phyloP scores from a whole-genome alignment of 2,329 filamentous ascomycete genomes.

The Chrysoporthe cubensis region DNA sequence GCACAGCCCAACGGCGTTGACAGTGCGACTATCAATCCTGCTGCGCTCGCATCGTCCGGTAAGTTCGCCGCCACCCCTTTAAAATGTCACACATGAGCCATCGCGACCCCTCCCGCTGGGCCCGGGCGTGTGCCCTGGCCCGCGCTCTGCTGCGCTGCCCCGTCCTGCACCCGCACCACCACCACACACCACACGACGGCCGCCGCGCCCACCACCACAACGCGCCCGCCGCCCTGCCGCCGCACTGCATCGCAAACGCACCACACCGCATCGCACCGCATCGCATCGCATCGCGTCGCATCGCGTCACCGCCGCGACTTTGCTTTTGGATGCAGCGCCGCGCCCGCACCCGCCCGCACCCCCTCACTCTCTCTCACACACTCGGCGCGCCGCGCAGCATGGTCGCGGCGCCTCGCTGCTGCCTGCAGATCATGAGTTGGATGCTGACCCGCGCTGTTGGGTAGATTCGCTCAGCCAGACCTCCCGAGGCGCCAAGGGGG shows the following conservation, averaged over 20 bases:
- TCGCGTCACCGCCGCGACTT: conserved; percentile 1
- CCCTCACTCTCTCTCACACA: conserved; percentile 4
- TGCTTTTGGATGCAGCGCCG: conserved; percentile 1
- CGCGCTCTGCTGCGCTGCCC: conserved; percentile 17
- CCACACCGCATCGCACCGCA: conserved; percentile 17
- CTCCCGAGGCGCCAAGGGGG: conserved; percentile 76
- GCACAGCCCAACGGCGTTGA: conserved; percentile 75
- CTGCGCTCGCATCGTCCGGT: conserved; percentile 81
- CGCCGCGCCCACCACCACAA: conserved; percentile 13
- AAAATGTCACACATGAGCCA: conserved; percentile 29
- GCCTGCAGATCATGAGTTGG: conserved; percentile 18
- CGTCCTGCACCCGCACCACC: conserved; percentile 20
- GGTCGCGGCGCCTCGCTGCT: conserved; percentile 25
- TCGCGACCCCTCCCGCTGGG: conserved; percentile 28
- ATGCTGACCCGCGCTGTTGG: conserved; percentile 38
- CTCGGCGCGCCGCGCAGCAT: conserved; percentile 7
- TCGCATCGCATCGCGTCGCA: conserved; percentile 20
- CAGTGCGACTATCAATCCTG: conserved; percentile 89
- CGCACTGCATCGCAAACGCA: conserved; percentile 11
- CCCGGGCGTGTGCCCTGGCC: conserved; percentile 26
- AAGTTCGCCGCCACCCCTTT: conserved; percentile 43
- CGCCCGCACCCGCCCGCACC: conserved; percentile 3
- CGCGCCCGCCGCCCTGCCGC: conserved; percentile 6
- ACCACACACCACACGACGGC: conserved; percentile 13
- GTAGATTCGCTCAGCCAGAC: conserved; percentile 57